phyloP scores from a whole-genome alignment of 352 stramenopile genomes.

The Phytopythium vexans region DNA sequence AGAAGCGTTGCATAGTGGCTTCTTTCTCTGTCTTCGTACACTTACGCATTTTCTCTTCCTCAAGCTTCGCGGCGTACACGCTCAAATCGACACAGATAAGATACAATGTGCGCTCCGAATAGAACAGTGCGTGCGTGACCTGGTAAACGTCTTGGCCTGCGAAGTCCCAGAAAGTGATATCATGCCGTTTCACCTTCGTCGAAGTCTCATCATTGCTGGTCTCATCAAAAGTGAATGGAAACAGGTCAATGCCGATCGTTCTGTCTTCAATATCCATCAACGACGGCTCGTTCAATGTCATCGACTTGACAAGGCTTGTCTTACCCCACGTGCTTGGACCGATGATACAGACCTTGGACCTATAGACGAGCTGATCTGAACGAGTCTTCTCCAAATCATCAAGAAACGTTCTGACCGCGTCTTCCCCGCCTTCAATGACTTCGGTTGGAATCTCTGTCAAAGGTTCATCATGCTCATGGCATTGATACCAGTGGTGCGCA shows the following conservation, averaged over 20 bases:
- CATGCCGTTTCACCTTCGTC: neutral
- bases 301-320: slow-evolving; percentile 29
- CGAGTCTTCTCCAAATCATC: too few species aligned
- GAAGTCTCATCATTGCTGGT: neutral
- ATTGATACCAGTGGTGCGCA: slow-evolving; percentile 2
- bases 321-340: slow-evolving; percentile 27
- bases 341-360: slow-evolving; percentile 26
- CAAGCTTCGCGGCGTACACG: slow-evolving; percentile 1
- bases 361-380: too few species aligned
- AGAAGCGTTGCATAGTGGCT: slow-evolving; percentile 7
- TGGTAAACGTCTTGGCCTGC: slow-evolving; percentile 19
- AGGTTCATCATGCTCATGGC: neutral
- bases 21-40: too few species aligned
- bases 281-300: slow-evolving; percentile 7
- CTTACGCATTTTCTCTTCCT: neutral
- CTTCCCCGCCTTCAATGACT: too few species aligned
- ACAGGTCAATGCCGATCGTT: slow-evolving; percentile 32
- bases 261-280: slow-evolving; percentile 19
- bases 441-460: neutral
- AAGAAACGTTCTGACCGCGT: too few species aligned
- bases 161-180: slow-evolving; percentile 17
- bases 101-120: too few species aligned
- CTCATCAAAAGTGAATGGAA: slow-evolving; percentile 21
- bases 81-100: too few species aligned
- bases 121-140: too few species aligned